A percentile compares a stretch with the other conserved stretches of the same genome.
These are phyloP conservation scores for Arctostaphylos glauca DNA, from an alignment of 148 eudicot species.

Conservation along the genomic window DNA sequence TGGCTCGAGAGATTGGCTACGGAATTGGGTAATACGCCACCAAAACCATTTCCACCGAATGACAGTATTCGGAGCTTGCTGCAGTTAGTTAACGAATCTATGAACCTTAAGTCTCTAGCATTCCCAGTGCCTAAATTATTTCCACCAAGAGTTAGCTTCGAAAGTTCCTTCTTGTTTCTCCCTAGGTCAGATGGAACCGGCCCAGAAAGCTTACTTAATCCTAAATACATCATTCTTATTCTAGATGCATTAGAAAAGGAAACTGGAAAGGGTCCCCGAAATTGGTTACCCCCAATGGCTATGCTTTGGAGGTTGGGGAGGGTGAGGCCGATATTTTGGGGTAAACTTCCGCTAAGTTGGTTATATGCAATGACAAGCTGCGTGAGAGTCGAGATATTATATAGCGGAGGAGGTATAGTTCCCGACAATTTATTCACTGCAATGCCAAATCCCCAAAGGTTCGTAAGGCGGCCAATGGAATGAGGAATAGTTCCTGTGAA, in stretches of 20 bases:
- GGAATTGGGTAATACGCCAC: constrained; percentile 3
- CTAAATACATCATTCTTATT: no score
- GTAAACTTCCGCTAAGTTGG: constrained; percentile 8
- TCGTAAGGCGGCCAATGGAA: not conserved
- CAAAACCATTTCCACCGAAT: not conserved
- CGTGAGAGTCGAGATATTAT: not conserved
- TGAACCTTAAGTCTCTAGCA: not conserved
- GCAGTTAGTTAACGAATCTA: constrained; percentile 11
- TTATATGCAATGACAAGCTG: not conserved
- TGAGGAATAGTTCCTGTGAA: constrained; percentile 2
- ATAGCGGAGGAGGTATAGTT: constrained; percentile 6
- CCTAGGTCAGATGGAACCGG: not conserved
- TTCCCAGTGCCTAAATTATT: not conserved
- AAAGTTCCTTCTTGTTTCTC: constrained; percentile 6
- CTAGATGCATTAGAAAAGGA: not conserved
- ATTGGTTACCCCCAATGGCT: not conserved
- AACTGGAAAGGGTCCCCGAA: constrained; percentile 3
- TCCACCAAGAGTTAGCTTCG: not conserved
- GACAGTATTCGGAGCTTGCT: not conserved
- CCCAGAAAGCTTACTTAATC: no score
- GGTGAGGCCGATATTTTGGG: not conserved
- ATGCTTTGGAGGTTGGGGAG: not conserved
- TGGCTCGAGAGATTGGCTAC: not conserved
- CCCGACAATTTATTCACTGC: constrained; percentile 2
- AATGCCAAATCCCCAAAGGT: not conserved